phyloP scores from a whole-genome alignment of 208 protist species.

The Crithidia mellificae region DNA sequence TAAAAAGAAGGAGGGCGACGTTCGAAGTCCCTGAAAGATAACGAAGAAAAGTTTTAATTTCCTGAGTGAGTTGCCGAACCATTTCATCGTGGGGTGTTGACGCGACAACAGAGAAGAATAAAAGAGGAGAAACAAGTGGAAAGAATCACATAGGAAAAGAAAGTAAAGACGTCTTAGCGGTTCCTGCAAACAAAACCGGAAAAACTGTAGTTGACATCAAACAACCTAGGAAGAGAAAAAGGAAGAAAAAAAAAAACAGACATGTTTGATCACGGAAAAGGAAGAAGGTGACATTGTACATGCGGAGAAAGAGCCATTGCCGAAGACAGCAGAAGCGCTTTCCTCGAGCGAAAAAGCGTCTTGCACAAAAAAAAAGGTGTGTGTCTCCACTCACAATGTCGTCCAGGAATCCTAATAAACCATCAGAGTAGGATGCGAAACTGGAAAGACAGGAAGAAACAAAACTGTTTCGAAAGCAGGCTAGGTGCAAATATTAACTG shows the following conservation, averaged over 20 bases:
- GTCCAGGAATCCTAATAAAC: neutral
- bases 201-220: constrained; percentile 14
- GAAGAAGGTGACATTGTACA: constrained; percentile 10
- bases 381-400: constrained; percentile 5
- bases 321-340: too few relatives aligned
- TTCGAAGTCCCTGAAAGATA: too few relatives aligned
- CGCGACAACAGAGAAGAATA: constrained; percentile 2
- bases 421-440: neutral
- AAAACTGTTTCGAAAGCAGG: constrained; percentile 1
- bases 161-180: constrained; percentile 1
- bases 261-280: constrained; percentile 3
- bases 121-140: neutral
- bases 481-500: constrained; percentile 6
- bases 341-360: too few relatives aligned
- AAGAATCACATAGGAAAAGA: constrained; percentile 10
- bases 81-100: neutral
- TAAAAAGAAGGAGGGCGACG: too few relatives aligned
- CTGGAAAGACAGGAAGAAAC: neutral
- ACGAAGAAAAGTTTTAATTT: too few relatives aligned
- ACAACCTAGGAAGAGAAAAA: neutral
- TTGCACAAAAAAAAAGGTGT: neutral
- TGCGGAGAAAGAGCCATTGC: constrained; percentile 2
- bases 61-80: neutral
- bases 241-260: constrained; percentile 12
- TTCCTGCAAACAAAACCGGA: constrained; percentile 4